Conservation (phyloP, 2,329 filamentous ascomycete genomes). For the Phyllosticta capitalensis region DNA sequence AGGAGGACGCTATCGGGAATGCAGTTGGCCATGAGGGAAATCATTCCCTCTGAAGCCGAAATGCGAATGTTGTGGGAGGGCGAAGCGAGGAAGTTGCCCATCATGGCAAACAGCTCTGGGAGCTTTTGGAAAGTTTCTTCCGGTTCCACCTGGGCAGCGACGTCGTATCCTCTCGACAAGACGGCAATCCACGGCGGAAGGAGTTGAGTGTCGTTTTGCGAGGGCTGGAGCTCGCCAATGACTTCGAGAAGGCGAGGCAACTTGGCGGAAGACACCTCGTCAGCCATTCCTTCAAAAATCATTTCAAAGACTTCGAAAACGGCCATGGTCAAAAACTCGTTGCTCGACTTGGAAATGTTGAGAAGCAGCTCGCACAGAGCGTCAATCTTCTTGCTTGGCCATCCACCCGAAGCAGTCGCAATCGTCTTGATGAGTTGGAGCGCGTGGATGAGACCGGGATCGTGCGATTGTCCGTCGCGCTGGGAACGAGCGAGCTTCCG, state of each 20-base stretch:
- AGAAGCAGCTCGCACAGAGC: slow-evolving; percentile 80
- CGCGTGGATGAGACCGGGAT: slow-evolving; percentile 81
- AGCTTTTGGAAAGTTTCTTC: slow-evolving; percentile 88
- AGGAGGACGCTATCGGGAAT: slow-evolving; percentile 73
- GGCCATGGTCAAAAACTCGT: slow-evolving; percentile 92
- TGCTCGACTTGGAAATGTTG: slow-evolving; percentile 78
- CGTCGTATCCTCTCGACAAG: slow-evolving; percentile 85
- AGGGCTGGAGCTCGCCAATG: slow-evolving; percentile 83
- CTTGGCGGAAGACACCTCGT: slow-evolving; percentile 81
- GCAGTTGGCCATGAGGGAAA: slow-evolving; percentile 87
- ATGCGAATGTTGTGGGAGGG: slow-evolving; percentile 87
- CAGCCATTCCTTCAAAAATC: slow-evolving; percentile 85
- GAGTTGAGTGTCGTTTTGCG: slow-evolving; percentile 86
- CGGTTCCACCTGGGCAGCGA: slow-evolving; percentile 77
- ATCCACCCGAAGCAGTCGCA: slow-evolving; percentile 77
- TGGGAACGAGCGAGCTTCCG: slow-evolving; percentile 45
- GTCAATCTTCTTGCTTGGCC: slow-evolving; percentile 95
- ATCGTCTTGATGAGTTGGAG: slow-evolving; percentile 88
- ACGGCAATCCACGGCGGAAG: slow-evolving; percentile 96
- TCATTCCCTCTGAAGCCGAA: slow-evolving; percentile 87
- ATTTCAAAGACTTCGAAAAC: slow-evolving; percentile 97
- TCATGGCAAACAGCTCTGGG: slow-evolving; percentile 71
- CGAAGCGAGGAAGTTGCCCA: slow-evolving; percentile 74
- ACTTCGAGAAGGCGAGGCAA: slow-evolving; percentile 82
- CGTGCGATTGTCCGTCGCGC: slow-evolving; percentile 51